phyloP scores from a whole-genome alignment of 2,329 filamentous ascomycete genomes.

The Calonectria fujianensis region DNA sequence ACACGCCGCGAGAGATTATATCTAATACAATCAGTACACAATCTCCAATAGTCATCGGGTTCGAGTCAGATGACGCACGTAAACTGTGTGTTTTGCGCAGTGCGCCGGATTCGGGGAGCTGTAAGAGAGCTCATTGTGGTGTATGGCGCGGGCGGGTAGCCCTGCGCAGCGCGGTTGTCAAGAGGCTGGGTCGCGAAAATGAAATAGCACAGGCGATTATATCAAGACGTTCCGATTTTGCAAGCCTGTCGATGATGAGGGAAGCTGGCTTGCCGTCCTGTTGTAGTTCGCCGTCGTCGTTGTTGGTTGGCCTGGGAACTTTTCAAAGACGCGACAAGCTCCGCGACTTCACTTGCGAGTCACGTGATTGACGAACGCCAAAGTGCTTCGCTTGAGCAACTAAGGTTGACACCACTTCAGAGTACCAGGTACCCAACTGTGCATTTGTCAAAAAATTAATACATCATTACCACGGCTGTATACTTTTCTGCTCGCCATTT shows the following conservation, averaged over 20 bases:
- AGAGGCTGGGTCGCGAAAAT: background rate
- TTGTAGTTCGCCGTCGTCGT: conserved; percentile 31
- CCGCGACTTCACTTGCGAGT: conserved; percentile 46
- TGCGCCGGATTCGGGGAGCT: conserved; percentile 66
- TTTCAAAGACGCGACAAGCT: conserved; percentile 54
- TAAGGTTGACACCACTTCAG: background rate
- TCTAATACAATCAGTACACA: conserved; percentile 60
- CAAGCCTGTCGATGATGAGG: conserved; percentile 5
- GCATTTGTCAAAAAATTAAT: background rate
- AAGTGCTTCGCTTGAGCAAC: background rate
- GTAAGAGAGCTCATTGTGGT: conserved; percentile 58
- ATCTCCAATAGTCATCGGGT: background rate
- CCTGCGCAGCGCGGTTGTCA: conserved; percentile 30
- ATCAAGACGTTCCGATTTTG: background rate
- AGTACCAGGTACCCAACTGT: background rate
- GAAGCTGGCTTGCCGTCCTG: conserved; percentile 24
- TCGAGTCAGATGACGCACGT: conserved; percentile 60
- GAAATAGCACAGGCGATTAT: too few species aligned
- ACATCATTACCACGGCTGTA: background rate
- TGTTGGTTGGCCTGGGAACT: conserved; percentile 47
- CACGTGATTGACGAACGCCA: conserved; percentile 46
- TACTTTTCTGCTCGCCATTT: too few species aligned
- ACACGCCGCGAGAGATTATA: conserved; percentile 76
- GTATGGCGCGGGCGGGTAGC: conserved; percentile 50
- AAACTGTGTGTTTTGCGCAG: conserved; percentile 69